A percentile compares a stretch with the other conserved stretches of the same genome.
phyloP scores from a whole-genome alignment of 371 early-diverging fungal species.

The Fennellomyces sp. region DNA sequence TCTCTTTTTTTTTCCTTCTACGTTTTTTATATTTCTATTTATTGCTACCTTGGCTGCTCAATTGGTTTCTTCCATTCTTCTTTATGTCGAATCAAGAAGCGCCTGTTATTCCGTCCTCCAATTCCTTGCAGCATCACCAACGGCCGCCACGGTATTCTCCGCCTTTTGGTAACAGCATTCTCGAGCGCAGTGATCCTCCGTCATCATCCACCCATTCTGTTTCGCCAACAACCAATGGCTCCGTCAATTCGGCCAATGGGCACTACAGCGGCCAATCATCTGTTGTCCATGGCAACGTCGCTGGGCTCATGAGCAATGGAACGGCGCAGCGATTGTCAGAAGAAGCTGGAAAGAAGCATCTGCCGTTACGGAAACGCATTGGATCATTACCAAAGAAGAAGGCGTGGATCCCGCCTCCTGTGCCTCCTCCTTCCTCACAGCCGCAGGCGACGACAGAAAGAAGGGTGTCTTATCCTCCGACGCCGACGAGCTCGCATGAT shows the following conservation, averaged over 20 bases:
- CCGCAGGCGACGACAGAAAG: conserved; percentile 9
- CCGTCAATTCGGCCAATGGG: not conserved
- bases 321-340: not conserved
- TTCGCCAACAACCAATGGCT: not conserved
- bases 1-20: not conserved
- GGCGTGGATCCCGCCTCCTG: conserved; percentile 1
- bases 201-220: not conserved
- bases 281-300: no score
- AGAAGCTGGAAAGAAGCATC: conserved; percentile 14
- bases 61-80: not conserved
- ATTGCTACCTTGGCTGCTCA: no score
- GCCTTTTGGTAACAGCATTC: conserved; percentile 4
- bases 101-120: not conserved
- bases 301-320: not conserved
- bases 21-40: not conserved
- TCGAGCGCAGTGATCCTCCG: not conserved
- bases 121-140: not conserved
- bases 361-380: conserved; percentile 35
- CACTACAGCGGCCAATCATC: not conserved
- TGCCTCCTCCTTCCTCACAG: not conserved
- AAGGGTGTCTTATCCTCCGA: conserved; percentile 12
- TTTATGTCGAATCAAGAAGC: conserved; percentile 1
- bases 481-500: conserved; percentile 18
- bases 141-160: conserved; percentile 4
- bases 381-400: conserved; percentile 13